These are phyloP conservation scores for Babesia caballi DNA, from an alignment of 169 alveolate genomes.

Conservation along the genomic window DNA sequence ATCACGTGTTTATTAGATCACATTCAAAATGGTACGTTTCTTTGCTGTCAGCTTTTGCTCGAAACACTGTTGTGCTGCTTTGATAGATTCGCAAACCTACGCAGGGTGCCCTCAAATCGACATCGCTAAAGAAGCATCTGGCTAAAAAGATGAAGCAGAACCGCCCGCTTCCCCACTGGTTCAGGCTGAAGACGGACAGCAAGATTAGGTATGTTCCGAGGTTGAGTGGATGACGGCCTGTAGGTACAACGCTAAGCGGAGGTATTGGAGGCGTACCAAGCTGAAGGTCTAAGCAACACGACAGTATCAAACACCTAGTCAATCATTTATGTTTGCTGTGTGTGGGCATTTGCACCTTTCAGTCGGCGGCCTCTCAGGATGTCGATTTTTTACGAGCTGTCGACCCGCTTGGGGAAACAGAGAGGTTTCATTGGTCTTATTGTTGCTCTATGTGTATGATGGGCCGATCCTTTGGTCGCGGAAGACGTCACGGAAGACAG, in stretches of 20 bases:
- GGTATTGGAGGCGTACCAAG: constrained; percentile 97
- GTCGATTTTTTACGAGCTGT: no score
- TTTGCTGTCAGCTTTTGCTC: background rate
- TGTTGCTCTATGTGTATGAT: no score
- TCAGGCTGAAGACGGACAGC: constrained; percentile 89
- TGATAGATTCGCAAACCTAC: background rate
- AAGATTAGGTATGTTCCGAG: constrained; percentile 82
- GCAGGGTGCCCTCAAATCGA: constrained; percentile 90
- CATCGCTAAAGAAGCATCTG: constrained; percentile 87
- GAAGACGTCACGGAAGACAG: no score
- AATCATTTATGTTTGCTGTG: no score
- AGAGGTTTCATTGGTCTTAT: no score
- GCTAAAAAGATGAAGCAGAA: constrained; percentile 93
- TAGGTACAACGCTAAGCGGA: constrained; percentile 92
- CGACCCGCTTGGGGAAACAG: no score
- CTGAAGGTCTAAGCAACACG: constrained; percentile 81
- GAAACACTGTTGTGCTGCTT: background rate
- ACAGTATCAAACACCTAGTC: background rate
- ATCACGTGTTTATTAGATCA: background rate
- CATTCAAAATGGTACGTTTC: background rate
- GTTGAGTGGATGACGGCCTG: background rate
- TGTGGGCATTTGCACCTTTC: no score
- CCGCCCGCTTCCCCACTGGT: constrained; percentile 95
- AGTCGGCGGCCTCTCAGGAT: no score
- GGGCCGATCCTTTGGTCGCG: no score